These are phyloP conservation scores for Monosporozyma unispora DNA, from an alignment of 805 yeast genomes.

Conservation along the genomic window DNA sequence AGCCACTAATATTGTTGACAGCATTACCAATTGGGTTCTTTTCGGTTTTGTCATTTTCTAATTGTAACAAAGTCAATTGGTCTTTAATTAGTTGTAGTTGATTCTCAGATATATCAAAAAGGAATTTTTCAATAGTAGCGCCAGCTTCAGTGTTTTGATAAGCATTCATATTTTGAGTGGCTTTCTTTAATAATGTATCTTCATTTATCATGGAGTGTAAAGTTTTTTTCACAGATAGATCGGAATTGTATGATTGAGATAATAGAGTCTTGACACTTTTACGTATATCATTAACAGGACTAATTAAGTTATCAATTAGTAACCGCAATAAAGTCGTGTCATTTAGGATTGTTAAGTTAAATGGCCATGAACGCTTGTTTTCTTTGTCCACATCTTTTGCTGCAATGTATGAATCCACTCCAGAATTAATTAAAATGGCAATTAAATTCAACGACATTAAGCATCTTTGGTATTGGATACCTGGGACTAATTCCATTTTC, in stretches of 20 bases:
- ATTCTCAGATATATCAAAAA: constrained; percentile 32
- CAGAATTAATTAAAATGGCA: constrained; percentile 40
- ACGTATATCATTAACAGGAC: constrained; percentile 74
- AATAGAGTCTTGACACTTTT: constrained; percentile 39
- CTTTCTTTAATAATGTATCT: constrained; percentile 16
- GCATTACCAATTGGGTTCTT: constrained; percentile 37
- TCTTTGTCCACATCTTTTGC: constrained; percentile 32
- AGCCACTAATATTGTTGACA: constrained; percentile 57
- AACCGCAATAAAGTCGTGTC: constrained; percentile 34
- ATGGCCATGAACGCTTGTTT: constrained; percentile 42
- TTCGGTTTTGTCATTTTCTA: constrained; percentile 29
- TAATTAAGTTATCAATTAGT: constrained; percentile 52
- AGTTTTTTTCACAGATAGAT: background rate
- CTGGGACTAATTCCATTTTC: constrained; percentile 40
- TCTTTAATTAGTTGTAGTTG: constrained; percentile 23
- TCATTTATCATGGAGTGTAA: constrained; percentile 5
- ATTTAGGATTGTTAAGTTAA: constrained; percentile 36
- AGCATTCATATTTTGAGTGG: constrained; percentile 34
- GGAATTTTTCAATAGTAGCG: constrained; percentile 52
- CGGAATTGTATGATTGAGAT: constrained; percentile 27
- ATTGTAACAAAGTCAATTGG: constrained; percentile 31
- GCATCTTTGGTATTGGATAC: constrained; percentile 46
- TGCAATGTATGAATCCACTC: constrained; percentile 43
- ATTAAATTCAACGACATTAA: constrained; percentile 43
- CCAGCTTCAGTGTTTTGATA: constrained; percentile 70